Evolutionary conservation across 2,329 filamentous ascomycete genomes (phyloP), one percentile per base, ranked within the genome.

Genomic region (Fusarium aywerte): DNA sequence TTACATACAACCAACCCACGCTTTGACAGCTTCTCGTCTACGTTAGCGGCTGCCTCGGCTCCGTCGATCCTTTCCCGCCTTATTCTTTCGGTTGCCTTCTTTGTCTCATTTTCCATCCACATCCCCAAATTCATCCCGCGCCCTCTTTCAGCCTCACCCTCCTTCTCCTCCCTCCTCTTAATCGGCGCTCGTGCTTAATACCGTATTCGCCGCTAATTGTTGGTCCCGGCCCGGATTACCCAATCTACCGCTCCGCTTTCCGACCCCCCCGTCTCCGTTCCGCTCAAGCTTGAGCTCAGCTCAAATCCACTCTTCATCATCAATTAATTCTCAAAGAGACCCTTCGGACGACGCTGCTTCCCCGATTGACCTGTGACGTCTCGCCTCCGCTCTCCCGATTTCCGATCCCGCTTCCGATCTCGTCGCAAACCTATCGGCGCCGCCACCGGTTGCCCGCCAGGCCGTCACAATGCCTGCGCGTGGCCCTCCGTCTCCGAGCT

Each of bases 401-500:
- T 25, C 44, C 35, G 21, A 45, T 64, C 16, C 53, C 38, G 43
- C 50, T 48, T 48, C 44, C 27, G 54, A 40, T 33, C 29, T 27
- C 42, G 64, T 69, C 62, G 61, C 64, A 63, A 49, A 67, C 51
- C n/a, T 33, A 39, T 69, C 66, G 66, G 62, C 62, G 60, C 62
- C 63, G 45, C 58, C 60, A 49, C 66, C 70, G 57, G 63, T 64
- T 66, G 72, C 70, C 70, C 66, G 72, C 69, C 70, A 69, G 70
- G 71, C 71, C 65, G 63, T 73, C 68, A 76, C 61, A 58, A 79
- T 79, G 77, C 74, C 76, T 69, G 71, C 76, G 71, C 70, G 84
- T 84, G 84, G 80, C 80, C 82, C 85, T 73, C 80, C 82, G 59
- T 84, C 84, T 59, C 82, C 83, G 69, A 79, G 77, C 70, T 76